Evolutionary conservation across 495 filamentous ascomycete species (phyloP).

Genomic region (Annulohypoxylon nitens): DNA sequence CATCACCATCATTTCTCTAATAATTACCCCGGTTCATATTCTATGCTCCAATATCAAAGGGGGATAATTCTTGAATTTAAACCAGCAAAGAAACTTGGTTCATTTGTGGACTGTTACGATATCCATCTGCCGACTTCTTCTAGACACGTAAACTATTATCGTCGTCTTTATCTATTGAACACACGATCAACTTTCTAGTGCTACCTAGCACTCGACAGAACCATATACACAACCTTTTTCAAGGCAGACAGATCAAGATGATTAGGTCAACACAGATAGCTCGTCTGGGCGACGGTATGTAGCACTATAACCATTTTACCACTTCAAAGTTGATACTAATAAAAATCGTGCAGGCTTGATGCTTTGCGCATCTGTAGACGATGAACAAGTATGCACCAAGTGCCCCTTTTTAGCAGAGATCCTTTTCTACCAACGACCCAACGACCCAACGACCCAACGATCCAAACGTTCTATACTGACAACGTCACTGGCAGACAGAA

Average conservation of each 20-base stretch:
- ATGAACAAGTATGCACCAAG: slow-evolving; percentile 73
- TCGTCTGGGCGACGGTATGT: slow-evolving; percentile 83
- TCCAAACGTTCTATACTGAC: slow-evolving; percentile 6
- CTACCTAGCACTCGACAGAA: slow-evolving; percentile 9
- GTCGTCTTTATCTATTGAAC: slow-evolving; percentile 5
- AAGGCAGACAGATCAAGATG: slow-evolving; percentile 65
- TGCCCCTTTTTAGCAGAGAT: background rate
- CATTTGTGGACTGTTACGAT: background rate
- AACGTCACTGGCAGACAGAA: slow-evolving; percentile 65
- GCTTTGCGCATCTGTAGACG: slow-evolving; percentile 94
- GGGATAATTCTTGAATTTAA: slow-evolving; percentile 8
- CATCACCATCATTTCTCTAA: background rate
- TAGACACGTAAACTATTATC: slow-evolving; percentile 39
- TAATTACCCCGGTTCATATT: background rate
- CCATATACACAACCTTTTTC: no score
- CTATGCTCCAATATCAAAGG: background rate
- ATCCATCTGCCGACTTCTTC: slow-evolving; percentile 22
- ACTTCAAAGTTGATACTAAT: slow-evolving; percentile 28
- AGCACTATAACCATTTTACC: slow-evolving; percentile 6
- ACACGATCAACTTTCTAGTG: slow-evolving; percentile 9
- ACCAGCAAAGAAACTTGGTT: background rate
- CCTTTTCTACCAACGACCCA: background rate
- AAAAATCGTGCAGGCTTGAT: slow-evolving; percentile 75
- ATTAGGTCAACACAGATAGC: slow-evolving; percentile 96
- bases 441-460: no score